Base-by-base conservation (phyloP, 495 filamentous ascomycete species). In the Aspergillus bridgeri region DNA sequence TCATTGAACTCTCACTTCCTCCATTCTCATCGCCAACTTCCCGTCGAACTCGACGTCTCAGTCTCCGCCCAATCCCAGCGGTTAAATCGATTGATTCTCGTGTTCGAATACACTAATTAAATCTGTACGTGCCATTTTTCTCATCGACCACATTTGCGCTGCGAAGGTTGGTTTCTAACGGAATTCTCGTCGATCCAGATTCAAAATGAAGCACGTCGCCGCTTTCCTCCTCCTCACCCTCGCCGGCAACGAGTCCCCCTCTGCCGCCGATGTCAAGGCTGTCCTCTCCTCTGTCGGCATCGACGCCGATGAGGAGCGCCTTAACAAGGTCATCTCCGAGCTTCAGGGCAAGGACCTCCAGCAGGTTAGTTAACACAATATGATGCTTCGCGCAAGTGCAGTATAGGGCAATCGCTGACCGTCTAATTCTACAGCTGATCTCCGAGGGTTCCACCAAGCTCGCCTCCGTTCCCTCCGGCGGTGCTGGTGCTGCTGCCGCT, bases 141-240 rank as follows among this genome's bases (percentile, higher is more conserved):
- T 9, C 15, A 47, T 21, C 38, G 42, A 43, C 15, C 6, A 44
- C 8, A 11, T 20, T 18, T 11, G 29, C 22, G 22, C 48, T n/a
- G 19, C 18, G 33, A 15, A 29, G 18, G n/a, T 54, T 46, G 6
- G 21, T 25, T 49, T 24, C 49, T 63, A 23, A 57, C 65, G 60
- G 45, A 57, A 29, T 58, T 58, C 52, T 59, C 60, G 48, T 56
- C 55, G 50, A 43, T 56, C 50, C 55, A 76, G 65, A 75, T 69
- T 78, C 80, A 93, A 87, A 90, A 98, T 98, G 94, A 98, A 98
- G 92, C 87, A 98, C 81, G 89, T 98, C 81, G 95, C 94, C 74
- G 92, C 94, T 72, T 98, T 96, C 86, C 90, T 98, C 69, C 94
- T 98, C 74, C 88, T 97, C 78, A 80, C 80, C 81, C 86, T 98